A percentile compares a stretch with the other conserved stretches of the same genome.
Conservation (phyloP, 345 rosid genomes). For the Chamaenerion angustifolium region DNA sequence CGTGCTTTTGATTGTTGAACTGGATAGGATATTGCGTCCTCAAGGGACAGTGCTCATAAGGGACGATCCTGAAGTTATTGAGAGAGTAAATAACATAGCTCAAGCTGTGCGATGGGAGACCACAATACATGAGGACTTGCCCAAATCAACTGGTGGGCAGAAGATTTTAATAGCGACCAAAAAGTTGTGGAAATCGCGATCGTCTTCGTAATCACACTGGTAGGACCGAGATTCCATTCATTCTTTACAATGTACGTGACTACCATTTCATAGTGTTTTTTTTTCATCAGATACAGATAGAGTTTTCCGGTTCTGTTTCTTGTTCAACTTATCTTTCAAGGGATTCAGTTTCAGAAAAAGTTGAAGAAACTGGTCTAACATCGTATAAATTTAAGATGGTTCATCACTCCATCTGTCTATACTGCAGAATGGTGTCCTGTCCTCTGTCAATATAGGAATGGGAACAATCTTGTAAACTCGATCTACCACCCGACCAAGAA, state of each 20-base stretch:
- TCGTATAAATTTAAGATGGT: too few species aligned
- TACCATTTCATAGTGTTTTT: background rate
- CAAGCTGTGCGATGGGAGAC: conserved; percentile 64
- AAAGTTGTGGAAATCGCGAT: conserved; percentile 34
- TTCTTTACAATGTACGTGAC: background rate
- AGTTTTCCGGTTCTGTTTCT: too few species aligned
- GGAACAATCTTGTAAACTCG: too few species aligned
- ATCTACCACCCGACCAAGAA: too few species aligned
- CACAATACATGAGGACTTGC: conserved; percentile 51
- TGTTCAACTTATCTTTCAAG: too few species aligned
- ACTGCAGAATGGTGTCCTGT: too few species aligned
- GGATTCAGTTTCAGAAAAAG: too few species aligned
- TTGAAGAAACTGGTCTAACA: too few species aligned
- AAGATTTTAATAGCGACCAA: conserved; percentile 63
- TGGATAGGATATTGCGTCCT: conserved; percentile 85
- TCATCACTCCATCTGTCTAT: too few species aligned
- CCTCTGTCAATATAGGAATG: too few species aligned
- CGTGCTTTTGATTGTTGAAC: conserved; percentile 82
- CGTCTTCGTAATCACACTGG: conserved; percentile 35
- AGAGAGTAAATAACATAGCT: conserved; percentile 53
- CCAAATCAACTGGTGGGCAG: conserved; percentile 57
- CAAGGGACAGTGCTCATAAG: conserved; percentile 68
- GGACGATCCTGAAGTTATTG: conserved; percentile 73
- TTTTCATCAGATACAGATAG: background rate
- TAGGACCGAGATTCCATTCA: background rate